Conservation (phyloP, 176 grass and related monocot species). For the Paspalum notatum region DNA sequence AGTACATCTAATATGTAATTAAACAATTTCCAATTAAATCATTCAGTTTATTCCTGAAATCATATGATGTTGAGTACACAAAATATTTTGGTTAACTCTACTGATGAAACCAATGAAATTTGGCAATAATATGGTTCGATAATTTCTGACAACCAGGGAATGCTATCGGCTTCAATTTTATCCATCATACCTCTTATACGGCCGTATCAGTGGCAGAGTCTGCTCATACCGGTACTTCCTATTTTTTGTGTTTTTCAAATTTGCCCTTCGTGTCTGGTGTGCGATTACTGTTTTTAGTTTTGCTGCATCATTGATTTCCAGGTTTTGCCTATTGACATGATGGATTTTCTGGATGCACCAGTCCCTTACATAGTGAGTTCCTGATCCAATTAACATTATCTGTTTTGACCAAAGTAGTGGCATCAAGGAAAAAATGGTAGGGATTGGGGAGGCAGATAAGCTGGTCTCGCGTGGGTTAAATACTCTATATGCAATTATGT, state of each 20-base stretch:
- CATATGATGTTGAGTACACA: background rate
- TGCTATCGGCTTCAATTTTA: constrained; percentile 90
- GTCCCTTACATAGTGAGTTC: constrained; percentile 98
- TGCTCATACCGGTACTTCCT: constrained; percentile 84
- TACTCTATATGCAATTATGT: background rate
- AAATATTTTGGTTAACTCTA: background rate
- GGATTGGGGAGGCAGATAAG: background rate
- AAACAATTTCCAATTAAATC: background rate
- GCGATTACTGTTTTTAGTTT: constrained; percentile 23
- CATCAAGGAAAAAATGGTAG: background rate
- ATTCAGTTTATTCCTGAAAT: background rate
- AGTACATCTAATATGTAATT: background rate
- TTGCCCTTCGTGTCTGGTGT: constrained; percentile 25
- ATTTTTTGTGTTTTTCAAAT: constrained; percentile 42
- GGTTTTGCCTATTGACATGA: constrained; percentile 94
- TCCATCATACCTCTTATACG: constrained; percentile 90
- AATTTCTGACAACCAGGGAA: constrained; percentile 63
- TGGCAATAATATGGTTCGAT: constrained; percentile 4
- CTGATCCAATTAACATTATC: constrained; percentile 15
- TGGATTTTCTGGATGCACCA: constrained; percentile 98
- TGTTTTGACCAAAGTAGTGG: constrained; percentile 28
- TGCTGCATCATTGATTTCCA: constrained; percentile 40
- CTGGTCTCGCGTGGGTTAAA: background rate
- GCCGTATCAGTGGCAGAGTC: constrained; percentile 94
- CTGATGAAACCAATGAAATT: background rate